Conservation (phyloP, 23 red algal species). For the Gracilaria gracilis region DNA sequence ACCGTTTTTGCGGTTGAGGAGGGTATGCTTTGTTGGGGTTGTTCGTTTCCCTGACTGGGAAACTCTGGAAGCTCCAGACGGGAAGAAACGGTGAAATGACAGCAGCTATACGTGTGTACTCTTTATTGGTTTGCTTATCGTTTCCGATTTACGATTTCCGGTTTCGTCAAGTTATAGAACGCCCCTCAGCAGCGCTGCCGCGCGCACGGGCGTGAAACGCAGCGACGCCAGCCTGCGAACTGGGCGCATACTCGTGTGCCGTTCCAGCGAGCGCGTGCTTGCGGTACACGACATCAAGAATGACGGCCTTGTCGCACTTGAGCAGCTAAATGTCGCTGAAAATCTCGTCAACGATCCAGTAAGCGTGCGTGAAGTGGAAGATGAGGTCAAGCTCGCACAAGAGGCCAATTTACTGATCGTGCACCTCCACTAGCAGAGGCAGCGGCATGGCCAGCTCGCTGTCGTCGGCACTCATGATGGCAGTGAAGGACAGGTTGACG, state of each 20-base stretch:
- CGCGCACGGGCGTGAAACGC: background rate
- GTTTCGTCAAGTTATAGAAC: too few relatives aligned
- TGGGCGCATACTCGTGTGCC: constrained; percentile 66
- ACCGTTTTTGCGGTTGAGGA: too few relatives aligned
- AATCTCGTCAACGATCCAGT: constrained; percentile 96
- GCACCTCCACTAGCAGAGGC: constrained; percentile 93
- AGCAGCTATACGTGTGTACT: too few relatives aligned
- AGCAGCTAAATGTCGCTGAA: constrained; percentile 86
- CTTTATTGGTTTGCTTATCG: too few relatives aligned
- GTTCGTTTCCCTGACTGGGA: too few relatives aligned
- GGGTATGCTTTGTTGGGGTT: too few relatives aligned
- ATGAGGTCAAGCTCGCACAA: constrained; percentile 99
- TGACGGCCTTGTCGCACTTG: constrained; percentile 74
- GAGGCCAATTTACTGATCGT: constrained; percentile 95
- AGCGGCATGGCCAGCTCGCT: constrained; percentile 90
- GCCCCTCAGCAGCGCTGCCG: too few relatives aligned
- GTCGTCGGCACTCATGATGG: constrained; percentile 67
- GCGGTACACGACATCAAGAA: constrained; percentile 55
- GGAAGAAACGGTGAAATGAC: too few relatives aligned
- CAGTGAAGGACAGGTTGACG: constrained; percentile 88
- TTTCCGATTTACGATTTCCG: too few relatives aligned
- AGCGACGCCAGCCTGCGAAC: background rate
- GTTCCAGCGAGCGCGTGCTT: constrained; percentile 50
- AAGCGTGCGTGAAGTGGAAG: constrained; percentile 90
- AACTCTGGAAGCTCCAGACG: too few relatives aligned